Percentiles rank a stretch among this genome's conserved stretches.
Conservation (phyloP, 192 early-diverging fungal genomes). For the Podila clonocystis region DNA sequence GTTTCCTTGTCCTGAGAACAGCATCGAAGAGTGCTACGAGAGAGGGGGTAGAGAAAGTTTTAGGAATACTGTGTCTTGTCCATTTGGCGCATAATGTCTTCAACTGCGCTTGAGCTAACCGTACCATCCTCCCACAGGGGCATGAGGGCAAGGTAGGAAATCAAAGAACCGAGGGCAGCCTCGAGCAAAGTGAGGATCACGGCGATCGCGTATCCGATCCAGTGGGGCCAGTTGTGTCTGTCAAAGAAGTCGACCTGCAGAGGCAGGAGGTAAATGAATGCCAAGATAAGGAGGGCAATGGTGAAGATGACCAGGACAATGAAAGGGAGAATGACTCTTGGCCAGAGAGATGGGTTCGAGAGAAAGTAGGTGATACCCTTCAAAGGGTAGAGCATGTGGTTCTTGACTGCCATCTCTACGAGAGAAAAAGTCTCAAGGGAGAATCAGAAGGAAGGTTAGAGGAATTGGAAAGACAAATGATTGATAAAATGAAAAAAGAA, state of each 20-base stretch:
- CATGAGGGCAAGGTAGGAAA: conserved; percentile 63
- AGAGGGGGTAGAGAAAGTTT: not conserved
- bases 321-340: conserved; percentile 44
- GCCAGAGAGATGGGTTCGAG: conserved; percentile 39
- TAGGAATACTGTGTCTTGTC: not conserved
- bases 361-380: conserved; percentile 53
- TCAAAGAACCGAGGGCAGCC: conserved; percentile 56
- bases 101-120: no score
- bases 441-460: not conserved
- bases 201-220: conserved; percentile 63
- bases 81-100: not conserved
- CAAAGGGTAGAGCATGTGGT: conserved; percentile 47
- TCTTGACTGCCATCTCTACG: conserved; percentile 11
- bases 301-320: conserved; percentile 41
- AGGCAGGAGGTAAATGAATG: conserved; percentile 63
- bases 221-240: conserved; percentile 52
- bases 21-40: conserved; percentile 62
- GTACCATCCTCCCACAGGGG: conserved; percentile 66
- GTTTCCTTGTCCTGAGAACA: conserved; percentile 54
- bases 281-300: conserved; percentile 19
- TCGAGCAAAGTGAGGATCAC: conserved; percentile 66
- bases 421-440: not conserved
- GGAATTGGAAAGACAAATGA: not conserved
- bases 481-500: not conserved
- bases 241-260: conserved; percentile 65